Base-by-base conservation (phyloP, 352 stramenopile species). In the Globisporangium carolinianum region DNA sequence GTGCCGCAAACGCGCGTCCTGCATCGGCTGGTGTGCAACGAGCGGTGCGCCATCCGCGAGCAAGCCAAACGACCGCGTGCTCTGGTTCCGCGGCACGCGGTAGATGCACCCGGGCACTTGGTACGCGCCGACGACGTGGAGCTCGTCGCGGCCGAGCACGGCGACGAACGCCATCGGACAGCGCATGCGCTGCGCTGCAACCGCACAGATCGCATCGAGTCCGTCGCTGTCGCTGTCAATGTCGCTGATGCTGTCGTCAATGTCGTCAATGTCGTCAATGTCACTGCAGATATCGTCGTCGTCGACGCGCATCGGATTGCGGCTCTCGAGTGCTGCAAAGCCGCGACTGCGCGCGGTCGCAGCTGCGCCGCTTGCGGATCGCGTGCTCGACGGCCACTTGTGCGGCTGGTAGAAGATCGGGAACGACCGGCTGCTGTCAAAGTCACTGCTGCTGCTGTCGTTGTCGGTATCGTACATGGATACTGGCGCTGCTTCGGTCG, bases 181-280 rank as follows among this genome's bases (percentile, higher is more conserved):
- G 3, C 65, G 49, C 54, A 86, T 73, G 5, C 77, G 72, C 35
- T 70, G 52, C 0, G 76, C 72, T 0, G 72, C 73, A 6, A 86
- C 66, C 50, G 86, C 72, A 15, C 75, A 87, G 53, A 90, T 83
- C 24, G 73, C 69, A 47, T 84, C 69, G 8, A 90, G 57, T 24
- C 77, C 75, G 2, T 49, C 38, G 1, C 49, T 50, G 32, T 73
- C 61, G 17, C 61, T 18, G 42, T 51, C 35, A 9, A 36, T 35
- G 54, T 24, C 18, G 18, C 18, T n/a, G n/a, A 51, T 6, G 56
- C 42, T 37, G 62, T 56, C 9, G 58, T 81, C 61, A 41, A 76
- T 14, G 17, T 70, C 65, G 14, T 67, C 63, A 48, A 70, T 62
- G 18, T 63, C 47, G 46, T 73, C 64, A 24, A 24, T 24, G 18